Conservation (phyloP, 768 basidiomycete genomes). For the Arthromyces matolae region DNA sequence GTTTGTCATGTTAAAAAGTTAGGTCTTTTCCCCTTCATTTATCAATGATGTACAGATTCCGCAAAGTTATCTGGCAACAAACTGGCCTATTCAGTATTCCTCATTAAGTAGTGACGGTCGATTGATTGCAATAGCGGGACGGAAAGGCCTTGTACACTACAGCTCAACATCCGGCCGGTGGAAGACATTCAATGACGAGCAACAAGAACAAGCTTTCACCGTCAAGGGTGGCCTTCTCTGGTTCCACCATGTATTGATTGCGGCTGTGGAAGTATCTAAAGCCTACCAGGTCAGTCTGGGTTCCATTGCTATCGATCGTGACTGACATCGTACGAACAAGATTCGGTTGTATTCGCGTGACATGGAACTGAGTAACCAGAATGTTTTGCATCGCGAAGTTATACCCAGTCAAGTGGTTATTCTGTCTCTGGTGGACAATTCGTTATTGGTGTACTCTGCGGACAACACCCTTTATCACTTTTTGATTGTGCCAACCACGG, state of each 20-base stretch:
- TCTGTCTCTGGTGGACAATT: conserved; percentile 91
- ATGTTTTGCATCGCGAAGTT: conserved; percentile 77
- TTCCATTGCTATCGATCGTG: not conserved
- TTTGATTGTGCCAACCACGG: conserved; percentile 79
- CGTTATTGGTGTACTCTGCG: conserved; percentile 87
- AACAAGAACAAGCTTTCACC: conserved; percentile 81
- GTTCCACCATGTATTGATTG: conserved; percentile 95
- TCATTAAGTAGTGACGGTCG: conserved; percentile 88
- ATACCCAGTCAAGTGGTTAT: conserved; percentile 78
- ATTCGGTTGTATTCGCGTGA: conserved; percentile 94
- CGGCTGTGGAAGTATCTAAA: conserved; percentile 79
- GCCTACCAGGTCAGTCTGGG: conserved; percentile 61
- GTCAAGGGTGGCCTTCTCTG: conserved; percentile 92
- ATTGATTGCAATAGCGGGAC: conserved; percentile 88
- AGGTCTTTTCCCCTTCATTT: conserved; percentile 3
- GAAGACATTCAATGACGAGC: conserved; percentile 80
- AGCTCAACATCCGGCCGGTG: conserved; percentile 92
- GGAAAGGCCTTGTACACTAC: conserved; percentile 88
- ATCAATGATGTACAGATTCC: conserved; percentile 63
- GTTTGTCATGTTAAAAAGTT: conserved; percentile 28
- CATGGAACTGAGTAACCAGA: conserved; percentile 76
- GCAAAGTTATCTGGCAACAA: conserved; percentile 78
- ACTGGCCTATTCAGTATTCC: conserved; percentile 94
- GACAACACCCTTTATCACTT: conserved; percentile 95
- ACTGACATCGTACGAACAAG: conserved; percentile 37